phyloP scores from a whole-genome alignment of 352 stramenopile genomes.

The Phytophthora capsici region DNA sequence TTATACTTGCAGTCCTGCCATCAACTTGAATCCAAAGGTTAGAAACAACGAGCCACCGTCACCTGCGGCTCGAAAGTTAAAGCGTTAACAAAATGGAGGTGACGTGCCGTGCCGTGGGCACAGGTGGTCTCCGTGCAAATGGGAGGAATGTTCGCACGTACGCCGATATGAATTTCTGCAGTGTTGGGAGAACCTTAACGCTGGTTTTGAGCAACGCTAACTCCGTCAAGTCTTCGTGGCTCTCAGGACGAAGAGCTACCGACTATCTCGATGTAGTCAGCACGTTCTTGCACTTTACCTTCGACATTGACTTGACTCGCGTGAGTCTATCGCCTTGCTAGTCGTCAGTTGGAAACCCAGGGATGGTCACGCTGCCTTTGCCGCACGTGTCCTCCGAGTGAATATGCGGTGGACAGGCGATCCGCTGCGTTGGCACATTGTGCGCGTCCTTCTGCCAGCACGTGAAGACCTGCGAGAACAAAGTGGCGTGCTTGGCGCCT shows the following conservation, averaged over 20 bases:
- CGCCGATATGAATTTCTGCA: conserved; percentile 15
- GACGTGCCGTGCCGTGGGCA: conserved; percentile 7
- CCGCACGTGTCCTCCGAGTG: conserved; percentile 79
- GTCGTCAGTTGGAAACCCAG: conserved; percentile 46
- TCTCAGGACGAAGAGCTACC: neutral
- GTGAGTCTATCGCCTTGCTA: conserved; percentile 15
- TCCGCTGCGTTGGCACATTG: conserved; percentile 56
- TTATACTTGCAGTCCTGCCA: neutral
- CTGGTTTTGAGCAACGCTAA: conserved; percentile 29
- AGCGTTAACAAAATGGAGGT: conserved; percentile 6
- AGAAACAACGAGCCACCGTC: conserved; percentile 16
- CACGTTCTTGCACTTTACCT: conserved; percentile 5
- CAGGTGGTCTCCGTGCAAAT: conserved; percentile 25
- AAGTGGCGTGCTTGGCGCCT: conserved; percentile 26
- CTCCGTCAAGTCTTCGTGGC: conserved; percentile 11
- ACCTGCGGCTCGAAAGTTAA: conserved; percentile 20
- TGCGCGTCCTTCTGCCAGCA: conserved; percentile 77
- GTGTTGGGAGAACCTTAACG: conserved; percentile 13
- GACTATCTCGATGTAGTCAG: conserved; percentile 40
- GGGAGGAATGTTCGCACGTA: conserved; percentile 20
- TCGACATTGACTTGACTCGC: conserved; percentile 16
- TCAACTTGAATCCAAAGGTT: conserved; percentile 21
- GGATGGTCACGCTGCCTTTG: conserved; percentile 55
- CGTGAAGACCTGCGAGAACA: conserved; percentile 82
- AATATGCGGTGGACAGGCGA: conserved; percentile 65